Base-by-base conservation (phyloP, 2,329 filamentous ascomycete genomes). In the Ophiostoma quercus region DNA sequence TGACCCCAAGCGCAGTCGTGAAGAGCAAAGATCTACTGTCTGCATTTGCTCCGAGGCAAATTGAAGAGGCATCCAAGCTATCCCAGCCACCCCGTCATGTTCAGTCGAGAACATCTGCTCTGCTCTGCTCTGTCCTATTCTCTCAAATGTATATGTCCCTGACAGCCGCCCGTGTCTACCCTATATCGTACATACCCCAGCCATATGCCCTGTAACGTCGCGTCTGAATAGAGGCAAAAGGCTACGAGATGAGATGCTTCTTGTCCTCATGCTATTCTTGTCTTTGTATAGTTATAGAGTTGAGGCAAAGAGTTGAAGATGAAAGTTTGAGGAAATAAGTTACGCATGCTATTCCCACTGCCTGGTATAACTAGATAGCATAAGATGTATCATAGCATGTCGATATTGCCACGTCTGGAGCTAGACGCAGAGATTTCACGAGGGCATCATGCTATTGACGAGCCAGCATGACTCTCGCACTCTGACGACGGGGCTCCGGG, bases 211-310 rank as follows among this genome's bases (percentile, higher is more conserved):
- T 57, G 51, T 14, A 57, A 25, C 22, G n/a, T 25, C 51, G 51
- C 51, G 51, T 57, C 51, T 25, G 51, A 57, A 57, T 25, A 12
- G 51, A 57, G 51, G 51, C 51, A 57, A 57, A 57, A 57, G 51
- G 51, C 51, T 22, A 25, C 9, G n/a, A 57, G 9, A 25, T 57
- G 51, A 57, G 51, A 25, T 57, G 11, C 25, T 57, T 25, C n/a
- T 6, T 25, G 51, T 4, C 9, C 51, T 12, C 19, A 57, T 29
- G 51, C 51, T 9, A 57, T 57, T 22, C n/a, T 25, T 12, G 22
- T 8, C 43, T 57, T 57, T 57, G 11, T 57, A 25, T 12, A 22
- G 22, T 29, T 25, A 54, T n/a, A 25, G n/a, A 19, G 19, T 16
- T 43, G n/a, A 29, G 25, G 25, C 25, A 29, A 29, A 29, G 25